Conservation (phyloP, 2,329 filamentous ascomycete genomes). For the Claviceps capensis region DNA sequence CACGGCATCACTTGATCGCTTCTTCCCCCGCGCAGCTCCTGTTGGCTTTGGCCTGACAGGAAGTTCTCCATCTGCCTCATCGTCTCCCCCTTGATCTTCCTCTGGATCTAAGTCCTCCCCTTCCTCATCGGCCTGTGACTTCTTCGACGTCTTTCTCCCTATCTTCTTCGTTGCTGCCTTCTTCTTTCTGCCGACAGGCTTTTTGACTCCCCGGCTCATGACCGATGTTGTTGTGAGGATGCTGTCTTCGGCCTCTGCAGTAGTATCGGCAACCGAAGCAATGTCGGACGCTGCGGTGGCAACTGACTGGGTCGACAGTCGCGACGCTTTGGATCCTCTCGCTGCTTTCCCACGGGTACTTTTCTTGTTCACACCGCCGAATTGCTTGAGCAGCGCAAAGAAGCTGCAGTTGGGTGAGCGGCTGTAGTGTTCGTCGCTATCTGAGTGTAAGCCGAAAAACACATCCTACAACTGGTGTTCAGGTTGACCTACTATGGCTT, state of each 20-base stretch:
- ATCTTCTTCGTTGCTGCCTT: constrained; percentile 37
- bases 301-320: constrained; percentile 46
- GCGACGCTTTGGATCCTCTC: constrained; percentile 54
- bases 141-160: constrained; percentile 27
- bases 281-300: constrained; percentile 36
- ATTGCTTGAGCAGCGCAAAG: constrained; percentile 53
- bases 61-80: constrained; percentile 18
- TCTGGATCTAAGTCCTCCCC: neutral
- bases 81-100: constrained; percentile 10
- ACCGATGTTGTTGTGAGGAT: constrained; percentile 45
- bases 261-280: constrained; percentile 32
- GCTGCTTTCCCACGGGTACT: constrained; percentile 38
- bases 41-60: constrained; percentile 16
- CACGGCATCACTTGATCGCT: constrained; percentile 47
- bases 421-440: constrained; percentile 70
- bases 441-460: constrained; percentile 11
- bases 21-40: constrained; percentile 39
- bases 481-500: constrained; percentile 57
- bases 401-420: constrained; percentile 71
- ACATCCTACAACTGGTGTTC: neutral
- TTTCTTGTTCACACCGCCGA: constrained; percentile 41
- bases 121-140: constrained; percentile 28
- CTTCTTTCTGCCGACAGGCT: constrained; percentile 34
- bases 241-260: constrained; percentile 42
- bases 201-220: constrained; percentile 44